phyloP scores from a whole-genome alignment of 2,329 filamentous ascomycete genomes.

The Drechmeria coniospora region DNA sequence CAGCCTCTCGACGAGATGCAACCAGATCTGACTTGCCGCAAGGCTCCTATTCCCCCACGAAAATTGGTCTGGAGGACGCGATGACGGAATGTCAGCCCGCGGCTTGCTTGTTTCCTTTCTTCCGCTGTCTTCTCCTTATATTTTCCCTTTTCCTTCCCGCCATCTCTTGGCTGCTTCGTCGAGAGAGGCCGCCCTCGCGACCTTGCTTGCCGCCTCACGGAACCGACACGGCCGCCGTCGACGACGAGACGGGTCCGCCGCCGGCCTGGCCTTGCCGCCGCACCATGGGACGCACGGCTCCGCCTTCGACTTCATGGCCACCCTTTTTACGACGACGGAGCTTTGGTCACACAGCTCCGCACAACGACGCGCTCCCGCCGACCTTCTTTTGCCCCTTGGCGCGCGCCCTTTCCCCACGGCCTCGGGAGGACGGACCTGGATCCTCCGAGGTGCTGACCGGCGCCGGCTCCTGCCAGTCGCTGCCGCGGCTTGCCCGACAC shows the following conservation, averaged over 20 bases:
- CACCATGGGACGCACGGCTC: background rate
- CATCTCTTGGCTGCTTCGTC: slow-evolving; percentile 1
- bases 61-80: slow-evolving; percentile 28
- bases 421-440: background rate
- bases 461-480: no score
- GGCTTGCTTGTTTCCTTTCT: slow-evolving; percentile 9
- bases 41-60: slow-evolving; percentile 37
- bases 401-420: background rate
- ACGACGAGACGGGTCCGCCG: no score
- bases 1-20: slow-evolving; percentile 27
- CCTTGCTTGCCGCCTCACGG: no score
- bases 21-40: slow-evolving; percentile 49
- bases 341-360: slow-evolving; percentile 2
- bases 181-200: slow-evolving; percentile 1
- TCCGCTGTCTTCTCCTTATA: slow-evolving; percentile 10
- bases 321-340: slow-evolving; percentile 1
- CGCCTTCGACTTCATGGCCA: slow-evolving; percentile 1
- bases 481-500: background rate
- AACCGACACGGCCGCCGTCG: no score
- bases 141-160: slow-evolving; percentile 5
- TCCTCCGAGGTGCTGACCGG: no score
- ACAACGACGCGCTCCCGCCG: slow-evolving; percentile 1
- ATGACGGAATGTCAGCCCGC: slow-evolving; percentile 19
- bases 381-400: background rate
- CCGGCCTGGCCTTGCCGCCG: no score